These are phyloP conservation scores for Jaminaea rosea DNA, from an alignment of 1,284 basidiomycete genomes.

Conservation along the genomic window DNA sequence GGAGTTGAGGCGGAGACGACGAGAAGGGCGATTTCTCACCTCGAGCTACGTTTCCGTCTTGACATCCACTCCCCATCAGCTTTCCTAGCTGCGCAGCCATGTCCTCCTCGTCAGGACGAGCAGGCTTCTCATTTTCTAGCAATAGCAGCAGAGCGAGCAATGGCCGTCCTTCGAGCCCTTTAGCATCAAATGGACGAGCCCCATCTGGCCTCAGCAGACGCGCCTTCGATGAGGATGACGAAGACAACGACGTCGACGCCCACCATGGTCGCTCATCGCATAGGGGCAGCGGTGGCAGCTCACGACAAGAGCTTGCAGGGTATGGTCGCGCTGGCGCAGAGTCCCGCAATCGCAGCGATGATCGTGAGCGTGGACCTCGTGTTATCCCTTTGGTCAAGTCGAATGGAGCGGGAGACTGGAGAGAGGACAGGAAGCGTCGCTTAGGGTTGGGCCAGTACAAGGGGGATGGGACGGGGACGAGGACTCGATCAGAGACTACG, in stretches of 20 bases:
- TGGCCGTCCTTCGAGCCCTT: no score
- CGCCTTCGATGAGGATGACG: not conserved
- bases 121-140: no score
- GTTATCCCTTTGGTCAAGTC: constrained; percentile 3
- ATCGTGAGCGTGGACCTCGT: not conserved
- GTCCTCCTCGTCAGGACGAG: no score
- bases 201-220: not conserved
- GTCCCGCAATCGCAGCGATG: not conserved
- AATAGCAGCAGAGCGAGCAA: no score
- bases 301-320: not conserved
- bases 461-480: constrained; percentile 17
- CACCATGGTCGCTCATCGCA: not conserved
- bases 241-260: not conserved
- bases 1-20: no score
- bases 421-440: constrained; percentile 30
- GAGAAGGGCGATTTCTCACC: no score
- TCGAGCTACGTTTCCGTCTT: no score
- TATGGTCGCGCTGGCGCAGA: not conserved
- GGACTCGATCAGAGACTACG: constrained; percentile 8
- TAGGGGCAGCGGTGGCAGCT: no score
- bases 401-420: constrained; percentile 22
- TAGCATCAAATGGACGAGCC: no score
- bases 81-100: no score
- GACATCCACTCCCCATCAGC: no score
- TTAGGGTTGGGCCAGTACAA: constrained; percentile 20